Percentiles rank a stretch among this genome's conserved stretches.
phyloP scores from a whole-genome alignment of 495 filamentous ascomycete genomes.

The Penicillium tannophilum region DNA sequence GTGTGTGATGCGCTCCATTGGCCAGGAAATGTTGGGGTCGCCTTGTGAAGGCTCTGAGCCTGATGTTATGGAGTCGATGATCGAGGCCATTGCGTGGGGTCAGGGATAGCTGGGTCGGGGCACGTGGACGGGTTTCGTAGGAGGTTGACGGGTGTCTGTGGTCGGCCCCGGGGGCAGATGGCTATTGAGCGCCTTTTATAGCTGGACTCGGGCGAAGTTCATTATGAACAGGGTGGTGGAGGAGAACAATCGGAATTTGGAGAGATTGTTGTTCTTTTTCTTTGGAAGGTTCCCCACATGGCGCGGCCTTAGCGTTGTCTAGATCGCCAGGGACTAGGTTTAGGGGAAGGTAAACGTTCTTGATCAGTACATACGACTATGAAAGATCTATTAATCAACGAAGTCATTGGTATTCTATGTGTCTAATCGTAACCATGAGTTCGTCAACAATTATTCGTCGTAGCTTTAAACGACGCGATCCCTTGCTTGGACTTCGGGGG shows the following conservation, averaged over 20 bases:
- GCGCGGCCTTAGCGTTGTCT: background rate
- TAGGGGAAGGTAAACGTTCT: too few species aligned
- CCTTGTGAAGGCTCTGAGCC: slow-evolving; percentile 11
- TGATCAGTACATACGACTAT: background rate
- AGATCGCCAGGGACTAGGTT: background rate
- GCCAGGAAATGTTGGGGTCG: slow-evolving; percentile 13
- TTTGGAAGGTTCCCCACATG: background rate
- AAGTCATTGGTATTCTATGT: too few species aligned
- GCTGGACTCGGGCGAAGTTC: background rate
- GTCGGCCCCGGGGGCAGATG: background rate
- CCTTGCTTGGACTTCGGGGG: too few species aligned
- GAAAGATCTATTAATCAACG: too few species aligned
- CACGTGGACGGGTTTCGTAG: background rate
- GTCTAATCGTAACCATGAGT: too few species aligned
- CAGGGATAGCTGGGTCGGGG: background rate
- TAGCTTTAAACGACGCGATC: too few species aligned
- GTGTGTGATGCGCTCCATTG: slow-evolving; percentile 10
- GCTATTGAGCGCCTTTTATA: background rate
- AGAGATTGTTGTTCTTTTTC: slow-evolving; percentile 12
- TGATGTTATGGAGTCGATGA: slow-evolving; percentile 12
- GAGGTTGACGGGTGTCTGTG: background rate
- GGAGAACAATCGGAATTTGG: slow-evolving; percentile 10
- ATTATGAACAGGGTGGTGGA: background rate
- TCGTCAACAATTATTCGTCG: too few species aligned
- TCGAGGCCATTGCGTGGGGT: slow-evolving; percentile 2